phyloP scores from a whole-genome alignment of 2,329 filamentous ascomycete genomes.

The Aureobasidium namibiae region DNA sequence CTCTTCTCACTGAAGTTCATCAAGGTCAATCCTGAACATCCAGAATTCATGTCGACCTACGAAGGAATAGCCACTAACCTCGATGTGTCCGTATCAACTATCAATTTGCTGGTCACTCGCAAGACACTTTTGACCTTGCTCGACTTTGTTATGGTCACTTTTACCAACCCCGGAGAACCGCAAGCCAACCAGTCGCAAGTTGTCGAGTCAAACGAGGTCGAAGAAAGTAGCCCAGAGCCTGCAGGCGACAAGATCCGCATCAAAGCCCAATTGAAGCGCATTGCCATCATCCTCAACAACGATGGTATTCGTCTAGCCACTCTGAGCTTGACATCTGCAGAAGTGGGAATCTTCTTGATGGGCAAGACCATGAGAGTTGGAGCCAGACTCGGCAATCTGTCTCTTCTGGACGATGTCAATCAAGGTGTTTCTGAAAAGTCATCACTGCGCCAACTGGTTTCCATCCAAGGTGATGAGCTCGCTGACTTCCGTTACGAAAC shows the following conservation, averaged over 20 bases:
- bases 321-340: conserved; percentile 82
- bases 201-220: conserved; percentile 25
- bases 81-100: conserved; percentile 83
- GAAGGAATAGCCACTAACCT: conserved; percentile 92
- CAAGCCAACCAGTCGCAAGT: conserved; percentile 21
- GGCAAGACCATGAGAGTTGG: conserved; percentile 82
- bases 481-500: conserved; percentile 98
- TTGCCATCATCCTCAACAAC: conserved; percentile 91
- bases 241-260: conserved; percentile 76
- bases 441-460: conserved; percentile 74
- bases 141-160: conserved; percentile 90
- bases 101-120: conserved; percentile 89
- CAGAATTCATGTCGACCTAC: conserved; percentile 85
- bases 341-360: conserved; percentile 80
- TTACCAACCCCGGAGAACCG: conserved; percentile 49
- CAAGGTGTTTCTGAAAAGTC: conserved; percentile 77
- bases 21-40: conserved; percentile 81
- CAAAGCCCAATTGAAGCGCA: conserved; percentile 87
- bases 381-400: conserved; percentile 78
- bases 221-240: conserved; percentile 18
- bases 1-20: conserved; percentile 84
- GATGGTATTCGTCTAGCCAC: conserved; percentile 93
- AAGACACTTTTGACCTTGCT: conserved; percentile 85
- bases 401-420: conserved; percentile 87
- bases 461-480: conserved; percentile 90